Percentiles rank a stretch among this genome's conserved stretches.
Evolutionary conservation across 768 basidiomycete species (phyloP).

Genomic region (Suillus occidentalis): DNA sequence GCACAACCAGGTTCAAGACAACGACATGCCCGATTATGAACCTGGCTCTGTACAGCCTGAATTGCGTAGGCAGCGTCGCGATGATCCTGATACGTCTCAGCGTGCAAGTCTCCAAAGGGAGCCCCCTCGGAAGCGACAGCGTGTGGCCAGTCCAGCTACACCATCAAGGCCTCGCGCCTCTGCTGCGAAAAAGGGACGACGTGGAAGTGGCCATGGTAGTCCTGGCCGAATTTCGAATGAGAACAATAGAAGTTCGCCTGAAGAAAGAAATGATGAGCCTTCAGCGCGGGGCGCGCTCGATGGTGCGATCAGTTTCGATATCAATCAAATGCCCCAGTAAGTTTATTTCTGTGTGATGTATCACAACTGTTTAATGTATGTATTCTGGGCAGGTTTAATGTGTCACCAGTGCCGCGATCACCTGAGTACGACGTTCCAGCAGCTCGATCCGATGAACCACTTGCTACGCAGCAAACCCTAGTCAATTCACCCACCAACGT

Average conservation of each 20-base stretch:
- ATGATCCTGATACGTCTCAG: constrained; percentile 9
- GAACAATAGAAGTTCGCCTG: constrained; percentile 3
- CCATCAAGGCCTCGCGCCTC: background rate
- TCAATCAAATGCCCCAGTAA: constrained; percentile 12
- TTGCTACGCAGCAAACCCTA: constrained; percentile 27
- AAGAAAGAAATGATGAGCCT: constrained; percentile 19
- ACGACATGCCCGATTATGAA: background rate
- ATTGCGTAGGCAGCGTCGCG: constrained; percentile 18
- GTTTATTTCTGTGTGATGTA: background rate
- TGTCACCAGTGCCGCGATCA: constrained; percentile 1
- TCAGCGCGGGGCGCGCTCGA: constrained; percentile 23
- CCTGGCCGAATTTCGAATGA: background rate
- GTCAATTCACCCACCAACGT: constrained; percentile 18
- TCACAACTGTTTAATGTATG: background rate
- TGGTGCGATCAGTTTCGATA: background rate
- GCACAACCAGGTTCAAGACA: constrained; percentile 9
- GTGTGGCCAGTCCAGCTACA: constrained; percentile 5
- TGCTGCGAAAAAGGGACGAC: background rate
- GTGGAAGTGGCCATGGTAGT: background rate
- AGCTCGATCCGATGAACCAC: constrained; percentile 9
- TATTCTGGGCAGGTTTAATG: constrained; percentile 5
- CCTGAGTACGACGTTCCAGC: background rate
- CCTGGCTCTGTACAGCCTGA: background rate
- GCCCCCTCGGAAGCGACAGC: constrained; percentile 17
- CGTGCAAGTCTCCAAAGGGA: background rate